Evolutionary conservation across 345 rosid genomes (phyloP), one percentile per base, ranked within the genome.

Genomic region (Tarenaya hassleriana): DNA sequence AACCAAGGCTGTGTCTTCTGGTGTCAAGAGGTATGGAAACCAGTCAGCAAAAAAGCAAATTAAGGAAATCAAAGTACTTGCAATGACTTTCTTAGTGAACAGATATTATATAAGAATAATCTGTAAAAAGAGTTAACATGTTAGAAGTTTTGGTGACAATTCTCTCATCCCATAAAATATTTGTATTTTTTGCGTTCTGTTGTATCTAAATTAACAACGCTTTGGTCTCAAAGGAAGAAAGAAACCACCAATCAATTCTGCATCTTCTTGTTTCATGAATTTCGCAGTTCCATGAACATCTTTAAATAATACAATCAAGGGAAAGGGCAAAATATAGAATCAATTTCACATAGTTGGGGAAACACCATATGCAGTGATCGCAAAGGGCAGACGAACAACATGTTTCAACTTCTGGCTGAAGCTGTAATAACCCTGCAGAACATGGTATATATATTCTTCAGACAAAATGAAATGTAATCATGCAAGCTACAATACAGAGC

Each of bases 351-450:
- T 49, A 38, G 27, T 56, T 42, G 4, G 42, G 32, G n/a, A 37
- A 12, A 55, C 69, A 86, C 97, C 97, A 68, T 90, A 90, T 16
- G 95, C 81, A 58, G 86, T 72, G 40, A 86, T 74, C 43, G 97
- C 90, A 70, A 90, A 90, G 27, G 95, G 91, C 21, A 86, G 73
- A 39, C 94, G 91, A 57, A 86, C 97, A 60, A 90, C 64, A 68
- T 90, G 91, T 88, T 90, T 90, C 77, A 90, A 68, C 74, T 90
- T 90, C 78, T 86, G 91, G 70, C 97, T 90, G 80, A 86, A 88
- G 78, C 91, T 86, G 68, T 90, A 90, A 64, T 90, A 90, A 50
- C 97, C 97, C 95, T 90, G 57, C 57, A 69, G 55, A 34, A 13
- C 6, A 56, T 49, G 41, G 17, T 55, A 24, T 24, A 44, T 50